Evolutionary conservation across 129 eudicot species (phyloP).

Genomic region (Flaveria ramosissima): DNA sequence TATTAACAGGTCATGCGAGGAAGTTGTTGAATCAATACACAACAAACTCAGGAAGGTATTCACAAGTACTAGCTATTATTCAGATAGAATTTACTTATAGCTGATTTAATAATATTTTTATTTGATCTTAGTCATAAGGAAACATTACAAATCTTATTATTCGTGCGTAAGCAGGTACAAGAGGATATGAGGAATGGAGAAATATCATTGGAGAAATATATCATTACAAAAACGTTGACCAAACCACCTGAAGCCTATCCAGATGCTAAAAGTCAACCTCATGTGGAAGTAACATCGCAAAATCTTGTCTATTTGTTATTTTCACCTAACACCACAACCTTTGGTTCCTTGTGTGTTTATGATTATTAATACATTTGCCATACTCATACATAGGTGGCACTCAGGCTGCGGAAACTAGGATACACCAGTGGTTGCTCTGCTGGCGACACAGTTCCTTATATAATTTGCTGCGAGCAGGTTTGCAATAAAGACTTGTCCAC

Average conservation of each 20-base stretch:
- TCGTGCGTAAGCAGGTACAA: slow-evolving; percentile 63
- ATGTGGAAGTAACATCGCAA: slow-evolving; percentile 62
- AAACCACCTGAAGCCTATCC: slow-evolving; percentile 99
- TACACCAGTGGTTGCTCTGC: slow-evolving; percentile 88
- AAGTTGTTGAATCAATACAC: slow-evolving; percentile 95
- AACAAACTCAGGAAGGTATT: slow-evolving; percentile 74
- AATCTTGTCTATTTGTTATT: slow-evolving; percentile 2
- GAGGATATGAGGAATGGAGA: slow-evolving; percentile 95
- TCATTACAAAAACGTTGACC: slow-evolving; percentile 87
- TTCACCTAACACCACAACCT: slow-evolving; percentile 5
- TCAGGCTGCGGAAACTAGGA: slow-evolving; percentile 81
- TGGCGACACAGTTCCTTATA: slow-evolving; percentile 96
- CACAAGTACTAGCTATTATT: neutral
- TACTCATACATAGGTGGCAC: slow-evolving; percentile 63
- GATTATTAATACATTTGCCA: slow-evolving; percentile 17
- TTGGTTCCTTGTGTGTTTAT: neutral
- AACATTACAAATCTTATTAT: slow-evolving; percentile 16
- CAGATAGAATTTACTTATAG: slow-evolving; percentile 10
- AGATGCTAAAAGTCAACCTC: slow-evolving; percentile 96
- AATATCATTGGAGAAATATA: slow-evolving; percentile 83
- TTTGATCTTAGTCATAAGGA: slow-evolving; percentile 9
- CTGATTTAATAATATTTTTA: neutral
- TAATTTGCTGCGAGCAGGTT: slow-evolving; percentile 97
- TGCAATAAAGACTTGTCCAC: slow-evolving; percentile 15
- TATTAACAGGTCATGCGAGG: slow-evolving; percentile 89